Conservation (phyloP, 768 basidiomycete genomes). For the Amanita subjunquillea region DNA sequence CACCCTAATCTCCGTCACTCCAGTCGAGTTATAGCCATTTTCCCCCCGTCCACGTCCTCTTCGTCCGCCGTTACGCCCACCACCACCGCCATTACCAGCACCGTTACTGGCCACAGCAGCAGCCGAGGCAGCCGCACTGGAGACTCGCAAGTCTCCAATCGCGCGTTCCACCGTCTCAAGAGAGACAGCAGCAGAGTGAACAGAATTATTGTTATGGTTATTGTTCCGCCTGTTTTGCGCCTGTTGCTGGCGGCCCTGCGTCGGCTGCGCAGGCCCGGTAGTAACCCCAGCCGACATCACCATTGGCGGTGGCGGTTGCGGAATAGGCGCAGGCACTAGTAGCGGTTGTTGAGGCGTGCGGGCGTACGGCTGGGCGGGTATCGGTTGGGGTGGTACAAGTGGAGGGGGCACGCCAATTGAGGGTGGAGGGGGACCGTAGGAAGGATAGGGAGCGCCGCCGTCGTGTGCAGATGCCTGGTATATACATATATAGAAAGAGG, state of each 20-base stretch:
- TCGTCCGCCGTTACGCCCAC: conserved; percentile 14
- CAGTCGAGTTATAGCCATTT: conserved; percentile 6
- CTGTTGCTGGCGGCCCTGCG: conserved; percentile 12
- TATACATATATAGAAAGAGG: neutral
- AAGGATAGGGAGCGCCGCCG: conserved; percentile 14
- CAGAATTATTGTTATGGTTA: conserved; percentile 32
- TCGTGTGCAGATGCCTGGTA: conserved; percentile 40
- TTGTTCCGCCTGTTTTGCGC: conserved; percentile 8
- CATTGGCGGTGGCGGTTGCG: neutral
- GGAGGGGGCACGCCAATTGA: conserved; percentile 7
- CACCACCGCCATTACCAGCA: conserved; percentile 14
- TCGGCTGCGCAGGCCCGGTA: conserved; percentile 11
- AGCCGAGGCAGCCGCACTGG: conserved; percentile 11
- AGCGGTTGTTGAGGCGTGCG: conserved; percentile 4
- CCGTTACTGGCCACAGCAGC: conserved; percentile 2
- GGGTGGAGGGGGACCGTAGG: conserved; percentile 15
- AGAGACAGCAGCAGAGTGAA: conserved; percentile 67
- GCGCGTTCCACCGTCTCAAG: conserved; percentile 57
- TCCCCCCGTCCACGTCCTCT: conserved; percentile 7
- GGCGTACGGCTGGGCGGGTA: conserved; percentile 13
- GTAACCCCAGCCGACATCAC: neutral
- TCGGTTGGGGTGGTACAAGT: conserved; percentile 18
- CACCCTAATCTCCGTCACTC: conserved; percentile 41
- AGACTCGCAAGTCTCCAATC: conserved; percentile 39
- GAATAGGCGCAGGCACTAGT: neutral